These are phyloP conservation scores for Botrytis squamosa DNA, from an alignment of 2,329 filamentous ascomycete species.

Conservation along the genomic window DNA sequence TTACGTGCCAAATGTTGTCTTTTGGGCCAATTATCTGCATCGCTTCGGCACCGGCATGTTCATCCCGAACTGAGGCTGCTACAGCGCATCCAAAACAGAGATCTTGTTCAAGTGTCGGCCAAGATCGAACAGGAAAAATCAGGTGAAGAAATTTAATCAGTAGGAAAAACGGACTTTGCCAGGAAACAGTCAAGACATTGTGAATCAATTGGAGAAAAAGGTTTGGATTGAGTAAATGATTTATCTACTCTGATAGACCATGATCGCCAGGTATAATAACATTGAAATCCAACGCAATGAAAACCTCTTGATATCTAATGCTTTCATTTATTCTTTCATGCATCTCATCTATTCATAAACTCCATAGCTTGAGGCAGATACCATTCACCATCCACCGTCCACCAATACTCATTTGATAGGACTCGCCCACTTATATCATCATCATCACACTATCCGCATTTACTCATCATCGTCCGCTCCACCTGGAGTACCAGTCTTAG, in stretches of 20 bases:
- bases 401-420: background rate
- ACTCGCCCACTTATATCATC: background rate
- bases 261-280: background rate
- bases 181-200: background rate
- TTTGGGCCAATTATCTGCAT: background rate
- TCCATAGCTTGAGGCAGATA: background rate
- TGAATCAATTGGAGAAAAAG: background rate
- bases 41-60: too few species aligned
- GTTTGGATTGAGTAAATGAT: background rate
- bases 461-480: background rate
- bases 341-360: constrained; percentile 9
- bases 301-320: background rate
- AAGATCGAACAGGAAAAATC: background rate
- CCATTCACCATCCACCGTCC: background rate
- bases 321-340: background rate
- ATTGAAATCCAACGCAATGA: constrained; percentile 1
- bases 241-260: background rate
- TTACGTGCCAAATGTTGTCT: background rate
- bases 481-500: background rate
- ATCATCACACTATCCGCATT: background rate
- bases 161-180: background rate
- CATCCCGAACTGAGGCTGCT: background rate
- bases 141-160: background rate
- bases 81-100: background rate
- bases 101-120: background rate